Percentiles rank a stretch among this genome's conserved stretches.
Conservation (phyloP, 1,139 yeast genomes). For the Diutina sp. region DNA sequence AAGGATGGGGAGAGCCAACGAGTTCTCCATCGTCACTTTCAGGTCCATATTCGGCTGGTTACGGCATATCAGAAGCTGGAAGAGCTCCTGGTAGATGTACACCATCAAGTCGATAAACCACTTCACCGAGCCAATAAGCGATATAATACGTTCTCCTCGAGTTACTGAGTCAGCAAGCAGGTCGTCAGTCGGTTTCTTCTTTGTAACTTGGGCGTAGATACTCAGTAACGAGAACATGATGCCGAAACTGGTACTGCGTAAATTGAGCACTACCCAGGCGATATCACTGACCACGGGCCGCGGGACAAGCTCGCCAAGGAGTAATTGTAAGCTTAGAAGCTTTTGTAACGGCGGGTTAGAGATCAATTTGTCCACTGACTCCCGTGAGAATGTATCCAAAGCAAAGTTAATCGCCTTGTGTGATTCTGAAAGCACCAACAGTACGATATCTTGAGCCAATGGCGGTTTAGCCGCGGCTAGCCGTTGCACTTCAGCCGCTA, state of each 20-base stretch:
- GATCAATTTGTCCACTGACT: constrained; percentile 57
- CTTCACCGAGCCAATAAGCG: constrained; percentile 59
- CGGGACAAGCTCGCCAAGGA: constrained; percentile 48
- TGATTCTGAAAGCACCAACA: constrained; percentile 43
- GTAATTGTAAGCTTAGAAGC: constrained; percentile 48
- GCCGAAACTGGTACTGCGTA: constrained; percentile 63
- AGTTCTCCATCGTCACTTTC: constrained; percentile 16
- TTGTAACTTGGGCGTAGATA: constrained; percentile 41
- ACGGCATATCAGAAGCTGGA: constrained; percentile 19
- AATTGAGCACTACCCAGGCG: constrained; percentile 57
- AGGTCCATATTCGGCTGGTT: constrained; percentile 10
- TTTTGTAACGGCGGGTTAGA: constrained; percentile 67
- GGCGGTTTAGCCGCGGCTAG: background rate
- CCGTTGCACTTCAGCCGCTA: background rate
- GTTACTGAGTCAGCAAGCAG: constrained; percentile 39
- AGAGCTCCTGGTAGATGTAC: constrained; percentile 54
- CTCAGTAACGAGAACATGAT: constrained; percentile 61
- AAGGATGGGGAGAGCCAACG: constrained; percentile 37
- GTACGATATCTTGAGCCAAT: constrained; percentile 14
- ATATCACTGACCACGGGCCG: constrained; percentile 38
- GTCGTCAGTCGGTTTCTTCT: constrained; percentile 37
- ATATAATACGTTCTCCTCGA: constrained; percentile 44
- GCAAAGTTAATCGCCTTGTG: constrained; percentile 62
- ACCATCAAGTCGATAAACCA: constrained; percentile 69
- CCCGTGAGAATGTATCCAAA: constrained; percentile 47